Evolutionary conservation across 306 rosid species (phyloP), one percentile per base, ranked within the genome.

Genomic region (Cucumis melo): DNA sequence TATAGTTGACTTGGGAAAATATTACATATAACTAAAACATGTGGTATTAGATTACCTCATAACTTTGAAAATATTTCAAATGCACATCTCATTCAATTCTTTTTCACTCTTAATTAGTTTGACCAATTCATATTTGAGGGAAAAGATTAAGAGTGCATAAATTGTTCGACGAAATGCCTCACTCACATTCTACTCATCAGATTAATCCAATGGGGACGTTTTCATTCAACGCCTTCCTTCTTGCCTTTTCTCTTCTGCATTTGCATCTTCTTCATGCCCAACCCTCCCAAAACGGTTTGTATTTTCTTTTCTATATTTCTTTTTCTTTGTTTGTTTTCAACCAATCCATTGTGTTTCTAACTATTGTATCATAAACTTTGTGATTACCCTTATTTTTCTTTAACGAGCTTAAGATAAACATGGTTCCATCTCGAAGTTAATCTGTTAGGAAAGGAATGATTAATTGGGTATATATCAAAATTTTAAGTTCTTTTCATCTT

Each of bases 201-300:
- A n/a, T 12, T 7, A 13, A 7, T 44, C 57, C 46, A 53, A 24
- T 56, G 20, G 23, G 24, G 5, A 48, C 17, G 5, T 50, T 15
- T 15, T 15, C 6, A 50, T 56, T 58, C 66, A 36, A 75, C 4
- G 32, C 4, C 60, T 13, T 19, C 74, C 67, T 82, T 44, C 38
- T 73, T 59, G 23, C 24, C 21, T 56, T 82, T 23, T 17, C 48
- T 84, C 36, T 76, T 41, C 53, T 56, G 0, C 14, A 67, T 67
- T 60, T 57, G 63, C 14, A 32, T 32, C 36, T 46, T 46, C 60
- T 85, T 71, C 85, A 61, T 82, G 79, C 77, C 68, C 87, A 83
- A 66, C 75, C 59, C 17, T 46, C 53, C 46, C 88, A 72, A 27
- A 39, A 72, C 4, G 76, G 76, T 72, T 0, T 16, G 75, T 24